A percentile compares a stretch with the other conserved stretches of the same genome.
Evolutionary conservation across 1,284 basidiomycete species (phyloP).

Genomic region (Agroathelia rolfsii): DNA sequence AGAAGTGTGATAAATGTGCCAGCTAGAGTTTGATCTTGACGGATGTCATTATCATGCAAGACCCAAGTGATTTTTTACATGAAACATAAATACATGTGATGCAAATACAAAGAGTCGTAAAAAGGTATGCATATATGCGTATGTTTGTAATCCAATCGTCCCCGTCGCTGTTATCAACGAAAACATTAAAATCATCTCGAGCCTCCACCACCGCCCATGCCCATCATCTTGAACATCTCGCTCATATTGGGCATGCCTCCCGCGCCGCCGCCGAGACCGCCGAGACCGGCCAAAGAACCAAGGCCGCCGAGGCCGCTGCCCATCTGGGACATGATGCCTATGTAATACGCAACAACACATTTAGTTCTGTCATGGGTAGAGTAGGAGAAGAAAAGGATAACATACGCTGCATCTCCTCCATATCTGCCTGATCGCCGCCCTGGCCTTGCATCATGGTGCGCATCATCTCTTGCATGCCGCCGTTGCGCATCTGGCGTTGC

Average conservation of each 20-base stretch:
- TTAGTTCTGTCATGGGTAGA: conserved; percentile 7
- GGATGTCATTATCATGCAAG: no score
- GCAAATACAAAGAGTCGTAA: no score
- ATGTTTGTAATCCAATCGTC: no score
- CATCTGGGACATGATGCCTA: conserved; percentile 83
- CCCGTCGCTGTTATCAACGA: not conserved
- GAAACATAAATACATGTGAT: no score
- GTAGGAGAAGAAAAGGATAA: conserved; percentile 11
- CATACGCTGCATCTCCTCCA: conserved; percentile 82
- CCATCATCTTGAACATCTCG: conserved; percentile 82
- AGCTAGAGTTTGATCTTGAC: no score
- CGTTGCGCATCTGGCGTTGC: conserved; percentile 73
- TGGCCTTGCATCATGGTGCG: conserved; percentile 90
- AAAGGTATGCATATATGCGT: no score
- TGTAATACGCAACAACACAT: conserved; percentile 13
- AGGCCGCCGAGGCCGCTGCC: conserved; percentile 36
- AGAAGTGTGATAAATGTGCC: no score
- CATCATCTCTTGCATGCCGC: conserved; percentile 94
- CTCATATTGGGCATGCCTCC: conserved; percentile 55
- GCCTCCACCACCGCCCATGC: no score
- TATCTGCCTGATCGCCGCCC: conserved; percentile 72
- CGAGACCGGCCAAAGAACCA: conserved; percentile 44
- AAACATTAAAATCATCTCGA: conserved; percentile 18
- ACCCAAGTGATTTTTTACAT: no score
- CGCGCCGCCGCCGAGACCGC: conserved; percentile 49